phyloP scores from a whole-genome alignment of 441 rosid species.

The Populus hybrid region DNA sequence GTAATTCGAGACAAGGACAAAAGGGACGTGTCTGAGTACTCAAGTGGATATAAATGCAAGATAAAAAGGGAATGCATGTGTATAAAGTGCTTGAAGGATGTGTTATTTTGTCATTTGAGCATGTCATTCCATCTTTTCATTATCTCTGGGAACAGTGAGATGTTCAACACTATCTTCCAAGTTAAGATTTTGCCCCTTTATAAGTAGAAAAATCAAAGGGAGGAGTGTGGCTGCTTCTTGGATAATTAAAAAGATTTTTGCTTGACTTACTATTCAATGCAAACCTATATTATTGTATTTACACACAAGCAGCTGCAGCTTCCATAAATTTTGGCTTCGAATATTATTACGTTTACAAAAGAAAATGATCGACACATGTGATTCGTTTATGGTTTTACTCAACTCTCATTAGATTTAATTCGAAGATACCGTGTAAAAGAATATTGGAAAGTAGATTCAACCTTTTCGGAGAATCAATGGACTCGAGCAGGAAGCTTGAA shows the following conservation, averaged over 20 bases:
- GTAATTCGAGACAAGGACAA: neutral
- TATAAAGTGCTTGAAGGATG: conserved; percentile 5
- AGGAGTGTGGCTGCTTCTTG: neutral
- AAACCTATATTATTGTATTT: neutral
- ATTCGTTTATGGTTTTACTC: neutral
- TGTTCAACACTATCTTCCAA: conserved; percentile 12
- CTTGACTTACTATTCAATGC: neutral
- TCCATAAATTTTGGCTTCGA: neutral
- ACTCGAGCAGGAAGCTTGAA: neutral
- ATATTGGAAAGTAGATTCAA: neutral
- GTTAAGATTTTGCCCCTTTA: conserved; percentile 20
- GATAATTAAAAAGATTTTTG: neutral
- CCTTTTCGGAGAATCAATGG: neutral
- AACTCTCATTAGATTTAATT: neutral
- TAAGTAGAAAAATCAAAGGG: neutral
- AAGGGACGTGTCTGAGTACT: neutral
- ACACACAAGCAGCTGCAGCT: neutral
- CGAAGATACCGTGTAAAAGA: neutral
- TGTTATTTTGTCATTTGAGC: conserved; percentile 5
- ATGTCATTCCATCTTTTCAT: conserved; percentile 2
- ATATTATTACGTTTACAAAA: neutral
- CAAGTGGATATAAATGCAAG: neutral
- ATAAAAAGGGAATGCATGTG: conserved; percentile 12
- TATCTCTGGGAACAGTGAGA: conserved; percentile 3
- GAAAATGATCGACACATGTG: neutral